These are phyloP conservation scores for Pseudogymnoascus sp. DNA, from an alignment of 2,329 filamentous ascomycete species.

Conservation along the genomic window DNA sequence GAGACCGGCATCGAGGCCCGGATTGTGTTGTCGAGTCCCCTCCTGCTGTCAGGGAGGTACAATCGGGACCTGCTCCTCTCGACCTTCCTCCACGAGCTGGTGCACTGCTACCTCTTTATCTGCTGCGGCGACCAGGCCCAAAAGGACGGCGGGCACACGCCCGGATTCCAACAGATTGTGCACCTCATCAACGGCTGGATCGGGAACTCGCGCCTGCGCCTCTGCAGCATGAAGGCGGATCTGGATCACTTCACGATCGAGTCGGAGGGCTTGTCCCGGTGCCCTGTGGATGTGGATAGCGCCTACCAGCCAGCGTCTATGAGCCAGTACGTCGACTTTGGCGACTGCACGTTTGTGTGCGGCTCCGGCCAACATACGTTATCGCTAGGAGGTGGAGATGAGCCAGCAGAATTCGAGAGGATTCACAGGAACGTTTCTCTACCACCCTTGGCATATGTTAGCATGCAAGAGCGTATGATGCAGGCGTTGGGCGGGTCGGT, in stretches of 20 bases:
- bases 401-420: neutral
- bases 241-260: constrained; percentile 41
- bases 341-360: constrained; percentile 1
- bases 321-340: neutral
- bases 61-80: constrained; percentile 54
- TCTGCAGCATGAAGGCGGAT: constrained; percentile 55
- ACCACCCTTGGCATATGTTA: constrained; percentile 5
- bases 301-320: neutral
- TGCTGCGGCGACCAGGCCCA: constrained; percentile 50
- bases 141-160: constrained; percentile 50
- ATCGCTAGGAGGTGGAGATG: neutral
- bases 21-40: constrained; percentile 52
- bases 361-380: constrained; percentile 5
- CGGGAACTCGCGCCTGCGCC: constrained; percentile 43
- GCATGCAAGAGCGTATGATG: constrained; percentile 6
- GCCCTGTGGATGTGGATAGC: neutral
- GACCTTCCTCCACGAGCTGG: constrained; percentile 58
- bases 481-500: constrained; percentile 3
- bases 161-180: constrained; percentile 51
- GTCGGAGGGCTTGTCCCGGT: constrained; percentile 5
- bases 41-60: constrained; percentile 45
- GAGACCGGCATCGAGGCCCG: constrained; percentile 52
- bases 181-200: constrained; percentile 54
- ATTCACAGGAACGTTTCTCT: neutral
- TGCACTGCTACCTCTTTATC: constrained; percentile 59